Evolutionary conservation across 225 moss, liverwort and hornwort species (phyloP).

Genomic region (Thuidium tamariscinum): DNA sequence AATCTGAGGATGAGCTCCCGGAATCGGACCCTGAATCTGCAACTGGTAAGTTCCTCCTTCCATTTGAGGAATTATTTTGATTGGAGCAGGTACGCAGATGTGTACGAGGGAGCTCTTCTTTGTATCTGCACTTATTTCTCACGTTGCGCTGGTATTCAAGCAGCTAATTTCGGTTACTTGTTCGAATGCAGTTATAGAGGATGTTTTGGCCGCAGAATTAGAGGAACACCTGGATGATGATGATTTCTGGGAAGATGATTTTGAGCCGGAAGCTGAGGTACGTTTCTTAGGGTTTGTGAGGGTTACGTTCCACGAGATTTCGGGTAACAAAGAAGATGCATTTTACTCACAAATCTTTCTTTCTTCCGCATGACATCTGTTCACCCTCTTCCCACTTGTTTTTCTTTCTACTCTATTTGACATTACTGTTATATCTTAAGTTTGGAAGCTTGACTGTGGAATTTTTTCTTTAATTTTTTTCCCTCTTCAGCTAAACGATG

Average conservation of each 20-base stretch:
- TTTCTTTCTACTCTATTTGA: background rate
- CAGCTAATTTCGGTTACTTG: background rate
- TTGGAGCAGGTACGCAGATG: background rate
- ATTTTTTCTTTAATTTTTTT: background rate
- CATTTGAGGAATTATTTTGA: background rate
- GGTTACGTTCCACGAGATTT: background rate
- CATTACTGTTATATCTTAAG: background rate
- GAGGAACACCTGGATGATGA: slow-evolving; percentile 70
- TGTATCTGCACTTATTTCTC: background rate
- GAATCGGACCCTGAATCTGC: slow-evolving; percentile 10
- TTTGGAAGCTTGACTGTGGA: background rate
- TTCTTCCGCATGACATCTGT: background rate
- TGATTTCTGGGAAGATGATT: slow-evolving; percentile 89
- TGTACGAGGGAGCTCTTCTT: background rate
- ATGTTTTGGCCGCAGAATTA: slow-evolving; percentile 28
- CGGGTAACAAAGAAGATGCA: background rate
- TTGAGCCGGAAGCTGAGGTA: slow-evolving; percentile 62
- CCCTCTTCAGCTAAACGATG: slow-evolving; percentile 69
- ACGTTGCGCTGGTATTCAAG: background rate
- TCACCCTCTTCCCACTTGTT: background rate
- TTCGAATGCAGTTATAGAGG: slow-evolving; percentile 36
- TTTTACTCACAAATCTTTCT: background rate
- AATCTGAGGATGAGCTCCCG: background rate
- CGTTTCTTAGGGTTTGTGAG: background rate
- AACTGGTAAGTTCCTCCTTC: slow-evolving; percentile 11